These are phyloP conservation scores for Penicillium sumatraense DNA, from an alignment of 2,329 filamentous ascomycete species.

Conservation along the genomic window DNA sequence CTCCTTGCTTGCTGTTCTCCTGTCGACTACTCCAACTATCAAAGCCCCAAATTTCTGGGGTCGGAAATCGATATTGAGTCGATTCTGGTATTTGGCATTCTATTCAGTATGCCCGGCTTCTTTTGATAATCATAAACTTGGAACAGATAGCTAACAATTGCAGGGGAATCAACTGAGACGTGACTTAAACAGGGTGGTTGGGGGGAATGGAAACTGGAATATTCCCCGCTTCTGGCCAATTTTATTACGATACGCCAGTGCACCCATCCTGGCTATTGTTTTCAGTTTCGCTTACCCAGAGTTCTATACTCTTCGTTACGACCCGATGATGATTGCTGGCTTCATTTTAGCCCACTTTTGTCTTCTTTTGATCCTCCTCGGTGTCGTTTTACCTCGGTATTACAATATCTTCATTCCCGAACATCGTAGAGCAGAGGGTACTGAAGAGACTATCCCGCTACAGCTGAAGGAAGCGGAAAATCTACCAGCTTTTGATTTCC, in stretches of 20 bases:
- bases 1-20: conserved; percentile 29
- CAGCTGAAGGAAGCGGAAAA: background rate
- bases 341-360: conserved; percentile 55
- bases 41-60: conserved; percentile 50
- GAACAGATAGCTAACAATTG: conserved; percentile 6
- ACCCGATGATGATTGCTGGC: conserved; percentile 57
- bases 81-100: conserved; percentile 60
- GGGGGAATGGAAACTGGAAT: conserved; percentile 59
- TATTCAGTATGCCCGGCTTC: conserved; percentile 56
- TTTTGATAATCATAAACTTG: background rate
- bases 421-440: conserved; percentile 52
- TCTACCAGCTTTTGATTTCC: background rate
- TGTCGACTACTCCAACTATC: conserved; percentile 46
- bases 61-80: conserved; percentile 41
- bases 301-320: conserved; percentile 54
- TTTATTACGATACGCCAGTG: conserved; percentile 56
- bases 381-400: conserved; percentile 59
- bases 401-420: conserved; percentile 59
- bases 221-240: conserved; percentile 59
- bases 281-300: conserved; percentile 58
- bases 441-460: background rate
- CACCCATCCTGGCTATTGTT: conserved; percentile 56
- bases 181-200: conserved; percentile 61
- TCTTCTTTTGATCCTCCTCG: conserved; percentile 53
- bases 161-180: conserved; percentile 61